Percentiles rank a stretch among this genome's conserved stretches.
Evolutionary conservation across 768 basidiomycete genomes (phyloP).

Genomic region (Podaxis sp.): DNA sequence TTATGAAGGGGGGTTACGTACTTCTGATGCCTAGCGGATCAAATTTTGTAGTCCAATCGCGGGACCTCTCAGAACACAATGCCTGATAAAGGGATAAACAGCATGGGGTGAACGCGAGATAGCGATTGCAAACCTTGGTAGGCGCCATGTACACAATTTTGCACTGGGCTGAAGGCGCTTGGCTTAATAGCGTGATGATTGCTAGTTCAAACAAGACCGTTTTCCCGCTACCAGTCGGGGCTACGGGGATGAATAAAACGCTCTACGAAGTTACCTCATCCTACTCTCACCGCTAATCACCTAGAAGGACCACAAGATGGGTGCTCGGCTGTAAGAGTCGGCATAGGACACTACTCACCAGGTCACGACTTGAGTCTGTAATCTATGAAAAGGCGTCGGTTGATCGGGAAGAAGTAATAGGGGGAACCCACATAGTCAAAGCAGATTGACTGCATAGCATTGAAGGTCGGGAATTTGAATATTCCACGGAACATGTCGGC

Average conservation of each 20-base stretch:
- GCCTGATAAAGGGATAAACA: conserved; percentile 48
- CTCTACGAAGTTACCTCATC: not conserved
- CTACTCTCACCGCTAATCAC: conserved; percentile 62
- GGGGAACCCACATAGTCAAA: conserved; percentile 64
- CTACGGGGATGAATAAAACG: conserved; percentile 35
- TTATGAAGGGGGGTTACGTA: conserved; percentile 29
- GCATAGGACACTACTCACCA: conserved; percentile 43
- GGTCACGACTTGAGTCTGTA: conserved; percentile 56
- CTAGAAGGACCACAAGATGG: conserved; percentile 32
- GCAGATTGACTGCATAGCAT: conserved; percentile 85
- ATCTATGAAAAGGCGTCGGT: conserved; percentile 40
- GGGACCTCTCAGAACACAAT: conserved; percentile 79
- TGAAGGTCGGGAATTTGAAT: conserved; percentile 91
- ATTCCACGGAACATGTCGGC: conserved; percentile 79
- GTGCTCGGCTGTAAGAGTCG: not conserved
- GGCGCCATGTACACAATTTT: conserved; percentile 94
- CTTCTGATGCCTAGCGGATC: conserved; percentile 75
- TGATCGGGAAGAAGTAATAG: not conserved
- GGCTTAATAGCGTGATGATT: conserved; percentile 57
- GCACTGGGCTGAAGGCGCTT: conserved; percentile 22
- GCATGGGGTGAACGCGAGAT: not conserved
- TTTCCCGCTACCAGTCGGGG: conserved; percentile 96
- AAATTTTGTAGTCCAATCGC: conserved; percentile 86
- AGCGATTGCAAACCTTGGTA: conserved; percentile 61
- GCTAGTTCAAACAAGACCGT: conserved; percentile 93